phyloP scores from a whole-genome alignment of 371 early-diverging fungal genomes.

The Apophysomyces sp. region DNA sequence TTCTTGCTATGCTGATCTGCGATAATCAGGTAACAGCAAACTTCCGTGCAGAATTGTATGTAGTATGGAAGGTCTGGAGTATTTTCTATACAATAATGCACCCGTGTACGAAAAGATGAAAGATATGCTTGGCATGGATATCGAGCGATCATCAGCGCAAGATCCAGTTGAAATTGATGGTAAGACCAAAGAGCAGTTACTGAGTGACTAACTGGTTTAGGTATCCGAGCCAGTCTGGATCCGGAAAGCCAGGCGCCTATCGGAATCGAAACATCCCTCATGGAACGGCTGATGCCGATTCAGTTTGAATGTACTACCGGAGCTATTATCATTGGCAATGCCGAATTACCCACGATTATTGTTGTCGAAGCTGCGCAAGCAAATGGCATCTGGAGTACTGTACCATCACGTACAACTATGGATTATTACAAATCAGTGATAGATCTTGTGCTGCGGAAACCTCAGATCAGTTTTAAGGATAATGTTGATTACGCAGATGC shows the following conservation, averaged over 20 bases:
- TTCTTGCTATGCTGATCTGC: background rate
- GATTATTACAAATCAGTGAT: conserved; percentile 64
- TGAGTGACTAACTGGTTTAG: background rate
- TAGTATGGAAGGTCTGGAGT: conserved; percentile 80
- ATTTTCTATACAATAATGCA: conserved; percentile 81
- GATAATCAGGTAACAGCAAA: conserved; percentile 20
- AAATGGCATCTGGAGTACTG: conserved; percentile 61
- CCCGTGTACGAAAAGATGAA: conserved; percentile 71
- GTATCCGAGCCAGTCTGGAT: conserved; percentile 14
- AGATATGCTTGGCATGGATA: conserved; percentile 49
- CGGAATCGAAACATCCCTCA: conserved; percentile 37
- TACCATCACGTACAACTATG: conserved; percentile 54
- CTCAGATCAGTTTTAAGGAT: conserved; percentile 56
- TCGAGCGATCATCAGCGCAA: background rate
- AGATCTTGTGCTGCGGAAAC: conserved; percentile 50
- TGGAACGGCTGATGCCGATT: conserved; percentile 67
- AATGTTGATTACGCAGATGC: conserved; percentile 70
- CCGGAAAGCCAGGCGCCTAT: conserved; percentile 29
- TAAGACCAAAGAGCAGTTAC: background rate
- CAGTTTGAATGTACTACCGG: conserved; percentile 72
- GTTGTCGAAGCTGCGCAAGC: conserved; percentile 62
- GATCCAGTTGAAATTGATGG: background rate
- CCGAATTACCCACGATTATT: conserved; percentile 66
- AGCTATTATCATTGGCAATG: conserved; percentile 75
- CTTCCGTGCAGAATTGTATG: conserved; percentile 66